Percentiles rank a stretch among this genome's conserved stretches.
Conservation (phyloP, 768 basidiomycete species). For the Lactarius akahatsu region DNA sequence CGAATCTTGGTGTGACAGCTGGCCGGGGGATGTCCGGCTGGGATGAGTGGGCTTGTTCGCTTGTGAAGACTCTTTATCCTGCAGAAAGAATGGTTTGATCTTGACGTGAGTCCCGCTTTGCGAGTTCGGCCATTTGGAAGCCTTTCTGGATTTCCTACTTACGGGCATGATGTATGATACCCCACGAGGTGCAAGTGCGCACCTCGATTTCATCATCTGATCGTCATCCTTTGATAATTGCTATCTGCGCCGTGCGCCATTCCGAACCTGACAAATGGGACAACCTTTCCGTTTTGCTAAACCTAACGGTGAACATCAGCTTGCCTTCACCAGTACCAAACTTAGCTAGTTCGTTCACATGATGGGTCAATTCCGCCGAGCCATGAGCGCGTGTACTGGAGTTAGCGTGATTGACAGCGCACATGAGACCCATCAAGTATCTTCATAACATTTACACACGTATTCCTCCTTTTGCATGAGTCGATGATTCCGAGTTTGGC, state of each 20-base stretch:
- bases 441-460: neutral
- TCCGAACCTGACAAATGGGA: slow-evolving; percentile 14
- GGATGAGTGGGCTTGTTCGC: slow-evolving; percentile 34
- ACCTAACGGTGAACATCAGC: too few species aligned
- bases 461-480: neutral
- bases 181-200: slow-evolving; percentile 1
- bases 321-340: too few species aligned
- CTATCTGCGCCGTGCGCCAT: slow-evolving; percentile 72
- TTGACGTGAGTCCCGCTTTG: slow-evolving; percentile 45
- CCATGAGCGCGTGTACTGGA: neutral
- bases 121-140: slow-evolving; percentile 59
- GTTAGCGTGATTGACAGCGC: neutral
- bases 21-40: slow-evolving; percentile 27
- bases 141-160: slow-evolving; percentile 45
- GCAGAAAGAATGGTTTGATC: neutral
- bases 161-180: neutral
- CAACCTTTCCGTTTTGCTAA: neutral
- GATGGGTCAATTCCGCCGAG: too few species aligned
- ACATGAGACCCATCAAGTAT: neutral
- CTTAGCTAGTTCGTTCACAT: too few species aligned
- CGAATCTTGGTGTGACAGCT: slow-evolving; percentile 45
- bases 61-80: slow-evolving; percentile 71
- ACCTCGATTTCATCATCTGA: slow-evolving; percentile 41
- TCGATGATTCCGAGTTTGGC: neutral
- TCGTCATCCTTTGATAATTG: slow-evolving; percentile 62